Evolutionary conservation across 495 filamentous ascomycete genomes (phyloP).

Genomic region (Aspergillus cavernicola): DNA sequence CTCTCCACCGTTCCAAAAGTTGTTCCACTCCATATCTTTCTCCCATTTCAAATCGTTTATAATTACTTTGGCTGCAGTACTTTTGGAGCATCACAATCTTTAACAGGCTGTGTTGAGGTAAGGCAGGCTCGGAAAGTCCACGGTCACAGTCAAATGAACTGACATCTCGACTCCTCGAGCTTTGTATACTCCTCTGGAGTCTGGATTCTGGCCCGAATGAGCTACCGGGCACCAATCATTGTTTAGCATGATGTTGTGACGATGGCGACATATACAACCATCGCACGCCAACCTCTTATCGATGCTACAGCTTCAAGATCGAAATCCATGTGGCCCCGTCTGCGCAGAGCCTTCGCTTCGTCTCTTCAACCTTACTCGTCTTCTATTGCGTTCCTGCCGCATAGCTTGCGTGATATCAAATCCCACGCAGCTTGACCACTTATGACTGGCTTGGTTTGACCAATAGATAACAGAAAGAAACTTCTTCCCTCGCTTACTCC

Average conservation of each 20-base stretch:
- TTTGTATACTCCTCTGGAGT: too few species aligned
- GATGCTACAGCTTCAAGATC: not conserved
- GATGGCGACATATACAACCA: slow-evolving; percentile 19
- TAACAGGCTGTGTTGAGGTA: too few species aligned
- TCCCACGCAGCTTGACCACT: not conserved
- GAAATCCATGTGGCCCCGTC: not conserved
- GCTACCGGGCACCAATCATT: slow-evolving; percentile 11
- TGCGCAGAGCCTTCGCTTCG: too few species aligned
- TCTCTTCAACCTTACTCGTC: slow-evolving; percentile 12
- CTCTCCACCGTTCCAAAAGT: too few species aligned
- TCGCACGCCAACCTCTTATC: slow-evolving; percentile 10
- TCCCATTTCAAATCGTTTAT: too few species aligned
- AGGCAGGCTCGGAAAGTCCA: too few species aligned
- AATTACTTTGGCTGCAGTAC: too few species aligned
- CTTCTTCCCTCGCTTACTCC: not conserved
- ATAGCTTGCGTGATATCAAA: slow-evolving; percentile 17
- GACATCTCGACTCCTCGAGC: too few species aligned
- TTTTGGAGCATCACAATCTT: too few species aligned
- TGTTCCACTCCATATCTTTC: too few species aligned
- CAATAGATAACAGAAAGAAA: not conserved
- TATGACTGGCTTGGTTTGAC: not conserved
- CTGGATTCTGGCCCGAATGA: too few species aligned
- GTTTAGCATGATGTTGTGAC: slow-evolving; percentile 15
- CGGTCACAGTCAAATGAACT: too few species aligned
- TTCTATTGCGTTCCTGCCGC: slow-evolving; percentile 18